Conservation (phyloP, 1,139 yeast species). For the Pichia sp. region DNA sequence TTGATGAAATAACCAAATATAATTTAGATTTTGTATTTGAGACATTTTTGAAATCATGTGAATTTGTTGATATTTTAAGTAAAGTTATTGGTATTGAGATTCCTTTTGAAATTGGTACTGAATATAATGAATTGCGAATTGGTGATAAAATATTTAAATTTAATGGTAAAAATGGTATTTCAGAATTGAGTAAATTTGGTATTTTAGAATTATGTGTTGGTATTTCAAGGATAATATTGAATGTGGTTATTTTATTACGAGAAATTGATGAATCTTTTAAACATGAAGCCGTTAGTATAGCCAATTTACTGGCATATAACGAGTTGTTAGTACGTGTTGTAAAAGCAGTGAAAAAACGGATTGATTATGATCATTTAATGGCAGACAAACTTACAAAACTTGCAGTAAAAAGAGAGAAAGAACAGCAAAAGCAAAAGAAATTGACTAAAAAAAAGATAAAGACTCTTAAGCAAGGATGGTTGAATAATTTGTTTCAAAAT, state of each 20-base stretch:
- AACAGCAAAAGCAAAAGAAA: too few relatives aligned
- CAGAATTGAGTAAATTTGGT: conserved; percentile 9
- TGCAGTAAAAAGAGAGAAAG: too few relatives aligned
- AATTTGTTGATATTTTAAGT: conserved; percentile 8
- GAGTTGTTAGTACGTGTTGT: conserved; percentile 11
- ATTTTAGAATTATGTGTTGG: conserved; percentile 16
- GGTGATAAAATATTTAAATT: conserved; percentile 3
- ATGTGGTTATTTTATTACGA: conserved; percentile 19
- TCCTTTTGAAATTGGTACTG: conserved; percentile 11
- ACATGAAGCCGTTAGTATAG: conserved; percentile 8
- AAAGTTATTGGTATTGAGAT: conserved; percentile 8
- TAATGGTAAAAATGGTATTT: not conserved
- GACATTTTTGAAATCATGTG: conserved; percentile 10
- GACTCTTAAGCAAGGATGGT: too few relatives aligned
- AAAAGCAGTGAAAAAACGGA: not conserved
- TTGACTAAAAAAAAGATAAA: too few relatives aligned
- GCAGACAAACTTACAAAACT: too few relatives aligned
- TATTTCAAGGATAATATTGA: conserved; percentile 18
- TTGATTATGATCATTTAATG: too few relatives aligned
- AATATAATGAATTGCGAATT: conserved; percentile 2
- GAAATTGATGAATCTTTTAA: conserved; percentile 8
- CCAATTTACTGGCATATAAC: conserved; percentile 18
- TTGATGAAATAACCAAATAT: conserved; percentile 7
- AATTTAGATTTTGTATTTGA: conserved; percentile 11
- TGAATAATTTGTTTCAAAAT: too few relatives aligned